These are phyloP conservation scores for Chernovozyma aurita DNA, from an alignment of 1,139 yeast species.

Conservation along the genomic window DNA sequence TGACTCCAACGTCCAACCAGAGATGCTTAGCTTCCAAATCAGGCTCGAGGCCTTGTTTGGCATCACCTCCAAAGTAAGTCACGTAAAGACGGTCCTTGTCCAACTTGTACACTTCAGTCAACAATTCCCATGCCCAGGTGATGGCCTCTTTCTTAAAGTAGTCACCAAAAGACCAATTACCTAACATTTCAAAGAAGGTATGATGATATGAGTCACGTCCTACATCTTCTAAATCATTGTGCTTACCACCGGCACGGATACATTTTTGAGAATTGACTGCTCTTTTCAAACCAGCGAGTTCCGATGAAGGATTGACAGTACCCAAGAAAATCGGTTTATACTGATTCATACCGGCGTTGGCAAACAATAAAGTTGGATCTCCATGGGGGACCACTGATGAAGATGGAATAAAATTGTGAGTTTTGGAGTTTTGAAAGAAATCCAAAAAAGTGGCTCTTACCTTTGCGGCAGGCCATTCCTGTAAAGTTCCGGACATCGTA, in stretches of 20 bases:
- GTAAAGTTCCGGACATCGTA: neutral
- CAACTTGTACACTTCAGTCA: conserved; percentile 79
- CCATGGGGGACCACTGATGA: conserved; percentile 96
- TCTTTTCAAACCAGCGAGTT: conserved; percentile 75
- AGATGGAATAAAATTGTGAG: conserved; percentile 81
- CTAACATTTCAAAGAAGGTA: conserved; percentile 98
- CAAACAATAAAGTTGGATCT: conserved; percentile 92
- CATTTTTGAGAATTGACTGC: conserved; percentile 97
- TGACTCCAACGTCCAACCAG: conserved; percentile 86
- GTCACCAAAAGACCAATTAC: conserved; percentile 99
- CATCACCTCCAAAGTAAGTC: conserved; percentile 94
- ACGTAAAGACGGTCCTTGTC: conserved; percentile 80
- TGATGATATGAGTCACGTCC: conserved; percentile 98
- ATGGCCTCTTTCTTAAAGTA: conserved; percentile 95
- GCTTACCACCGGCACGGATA: conserved; percentile 99
- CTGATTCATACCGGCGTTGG: conserved; percentile 99
- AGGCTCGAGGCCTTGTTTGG: conserved; percentile 76
- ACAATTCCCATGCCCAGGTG: conserved; percentile 81
- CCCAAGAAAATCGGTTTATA: conserved; percentile 96
- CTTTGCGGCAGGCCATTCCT: conserved; percentile 61
- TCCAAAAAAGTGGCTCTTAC: conserved; percentile 88
- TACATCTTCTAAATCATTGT: conserved; percentile 96
- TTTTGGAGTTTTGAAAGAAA: conserved; percentile 52
- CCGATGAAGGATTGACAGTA: conserved; percentile 91
- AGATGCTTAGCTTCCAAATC: conserved; percentile 88